Conservation (phyloP, 2,329 filamentous ascomycete species). For the Colletotrichum sp. region DNA sequence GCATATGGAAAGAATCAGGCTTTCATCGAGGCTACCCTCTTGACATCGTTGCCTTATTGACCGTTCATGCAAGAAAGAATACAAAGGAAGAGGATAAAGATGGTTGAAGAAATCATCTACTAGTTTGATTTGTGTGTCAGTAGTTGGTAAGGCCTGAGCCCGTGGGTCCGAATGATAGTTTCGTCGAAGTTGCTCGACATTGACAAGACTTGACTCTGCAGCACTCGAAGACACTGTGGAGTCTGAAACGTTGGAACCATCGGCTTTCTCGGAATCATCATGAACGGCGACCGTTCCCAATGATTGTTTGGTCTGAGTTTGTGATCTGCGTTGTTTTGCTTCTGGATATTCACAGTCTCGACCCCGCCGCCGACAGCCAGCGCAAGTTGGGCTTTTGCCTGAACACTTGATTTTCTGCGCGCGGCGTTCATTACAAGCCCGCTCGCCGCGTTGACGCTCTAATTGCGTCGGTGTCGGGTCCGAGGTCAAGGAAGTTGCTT, state of each 20-base stretch:
- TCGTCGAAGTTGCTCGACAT: background rate
- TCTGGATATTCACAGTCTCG: background rate
- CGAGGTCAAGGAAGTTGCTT: background rate
- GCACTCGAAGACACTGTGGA: background rate
- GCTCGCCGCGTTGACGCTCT: background rate
- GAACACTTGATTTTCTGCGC: background rate
- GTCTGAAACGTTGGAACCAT: background rate
- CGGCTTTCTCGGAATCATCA: background rate
- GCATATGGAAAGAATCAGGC: background rate
- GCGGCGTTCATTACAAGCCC: background rate
- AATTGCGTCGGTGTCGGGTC: background rate
- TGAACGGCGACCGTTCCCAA: background rate
- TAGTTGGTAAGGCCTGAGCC: background rate
- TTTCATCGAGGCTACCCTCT: slow-evolving; percentile 13
- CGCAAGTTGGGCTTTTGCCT: background rate
- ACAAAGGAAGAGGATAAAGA: slow-evolving; percentile 23
- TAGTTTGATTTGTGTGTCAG: slow-evolving; percentile 19
- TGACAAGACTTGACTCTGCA: background rate
- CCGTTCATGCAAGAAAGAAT: slow-evolving; percentile 12
- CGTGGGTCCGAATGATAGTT: background rate
- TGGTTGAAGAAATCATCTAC: slow-evolving; percentile 26
- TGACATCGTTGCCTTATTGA: background rate
- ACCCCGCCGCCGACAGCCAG: background rate
- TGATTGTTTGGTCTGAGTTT: background rate
- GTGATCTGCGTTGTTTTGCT: background rate